Base-by-base conservation (phyloP, 176 grass and related monocot genomes). In the Zoysia japonica region DNA sequence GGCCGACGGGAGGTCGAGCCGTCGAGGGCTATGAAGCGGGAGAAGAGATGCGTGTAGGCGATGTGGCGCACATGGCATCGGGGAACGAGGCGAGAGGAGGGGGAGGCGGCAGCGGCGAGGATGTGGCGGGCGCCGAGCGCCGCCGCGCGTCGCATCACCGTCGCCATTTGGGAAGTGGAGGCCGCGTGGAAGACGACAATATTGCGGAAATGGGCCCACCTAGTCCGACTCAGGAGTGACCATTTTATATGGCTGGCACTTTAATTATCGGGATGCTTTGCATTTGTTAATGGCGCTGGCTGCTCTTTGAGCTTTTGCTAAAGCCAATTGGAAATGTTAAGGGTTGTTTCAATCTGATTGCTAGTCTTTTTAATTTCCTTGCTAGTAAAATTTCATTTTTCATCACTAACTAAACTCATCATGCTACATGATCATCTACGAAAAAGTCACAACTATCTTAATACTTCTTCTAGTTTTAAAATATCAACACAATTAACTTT, bases 81-180 rank as follows among this genome's bases (percentile, higher is more conserved):
- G 47, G 43, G 12, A 78, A 35, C 35, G 81, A 81, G 9, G 47
- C 71, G 62, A 42, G 55, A 48, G 17, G 62, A 77, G 13, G 55
- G 35, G 1, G 78, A 37, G 44, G 67, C 2, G 13, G 67, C 53
- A 48, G 88, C 53, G 66, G 77, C 61, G 35, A 89, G 63, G 78
- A 88, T 76, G 85, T 86, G 88, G 65, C 90, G 86, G 43, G 80
- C 82, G 35, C 88, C 67, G 89, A 97, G 72, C 67, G 76, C 87
- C 71, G 60, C 88, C 53, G 84, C 79, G 76, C 77, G 83, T 82
- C 65, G 74, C 89, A 88, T 80, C 83, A 83, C 75, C 89, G 90
- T 90, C 72, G 72, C 28, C 86, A 75, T 68, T 28, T 9, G 41
- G 17, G 13, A 16, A 13, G 44, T 2, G 35, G 67, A 47, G 9